These are phyloP conservation scores for Aspergillus vadensis DNA, from an alignment of 2,329 filamentous ascomycete genomes.

Conservation along the genomic window DNA sequence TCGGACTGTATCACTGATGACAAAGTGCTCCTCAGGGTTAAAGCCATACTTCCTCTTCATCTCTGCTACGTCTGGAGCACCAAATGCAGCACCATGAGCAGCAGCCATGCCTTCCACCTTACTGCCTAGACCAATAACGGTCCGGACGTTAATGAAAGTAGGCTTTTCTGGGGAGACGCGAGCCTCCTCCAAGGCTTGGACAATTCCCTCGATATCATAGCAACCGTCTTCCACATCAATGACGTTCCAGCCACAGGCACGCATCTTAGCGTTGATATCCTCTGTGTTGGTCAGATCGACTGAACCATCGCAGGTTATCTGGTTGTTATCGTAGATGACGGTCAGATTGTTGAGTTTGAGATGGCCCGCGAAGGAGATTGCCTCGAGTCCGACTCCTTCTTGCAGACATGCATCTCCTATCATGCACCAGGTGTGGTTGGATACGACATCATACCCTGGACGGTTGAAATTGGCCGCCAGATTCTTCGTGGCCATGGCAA, in stretches of 20 bases:
- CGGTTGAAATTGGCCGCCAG: conserved; percentile 57
- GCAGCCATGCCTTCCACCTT: conserved; percentile 49
- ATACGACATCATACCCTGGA: conserved; percentile 52
- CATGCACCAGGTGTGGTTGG: conserved; percentile 60
- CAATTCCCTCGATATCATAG: conserved; percentile 53
- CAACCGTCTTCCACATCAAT: conserved; percentile 57
- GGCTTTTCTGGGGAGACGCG: conserved; percentile 52
- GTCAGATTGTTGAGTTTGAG: conserved; percentile 58
- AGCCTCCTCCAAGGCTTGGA: conserved; percentile 51
- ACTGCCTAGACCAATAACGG: conserved; percentile 58
- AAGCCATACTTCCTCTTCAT: conserved; percentile 57
- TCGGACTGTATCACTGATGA: conserved; percentile 50
- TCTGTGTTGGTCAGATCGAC: conserved; percentile 59
- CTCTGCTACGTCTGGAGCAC: conserved; percentile 55
- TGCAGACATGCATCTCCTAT: conserved; percentile 61
- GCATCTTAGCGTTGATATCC: conserved; percentile 61
- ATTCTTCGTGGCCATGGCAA: conserved; percentile 61
- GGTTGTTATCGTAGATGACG: conserved; percentile 64
- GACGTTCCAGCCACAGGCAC: conserved; percentile 59
- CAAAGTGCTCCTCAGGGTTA: conserved; percentile 52
- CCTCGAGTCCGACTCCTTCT: conserved; percentile 61
- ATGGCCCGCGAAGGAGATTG: conserved; percentile 59
- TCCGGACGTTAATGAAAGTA: conserved; percentile 60
- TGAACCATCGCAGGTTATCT: conserved; percentile 61
- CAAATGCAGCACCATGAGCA: conserved; percentile 62